Conservation (phyloP, 2,329 filamentous ascomycete genomes). For the Penicillium sp. region DNA sequence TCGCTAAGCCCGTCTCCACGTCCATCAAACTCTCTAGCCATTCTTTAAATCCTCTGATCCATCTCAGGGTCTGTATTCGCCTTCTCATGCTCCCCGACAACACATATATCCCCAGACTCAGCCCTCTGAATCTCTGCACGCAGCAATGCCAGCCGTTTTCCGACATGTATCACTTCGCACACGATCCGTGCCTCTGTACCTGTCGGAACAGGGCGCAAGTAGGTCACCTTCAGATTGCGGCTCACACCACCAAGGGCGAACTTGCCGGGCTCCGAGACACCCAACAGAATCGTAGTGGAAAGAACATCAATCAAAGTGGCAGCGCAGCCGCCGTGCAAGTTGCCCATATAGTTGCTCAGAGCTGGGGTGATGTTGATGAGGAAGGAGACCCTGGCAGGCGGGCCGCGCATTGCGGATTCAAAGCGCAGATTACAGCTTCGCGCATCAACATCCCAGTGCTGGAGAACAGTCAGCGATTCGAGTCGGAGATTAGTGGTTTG, state of each 20-base stretch:
- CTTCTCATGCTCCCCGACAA: conserved; percentile 64
- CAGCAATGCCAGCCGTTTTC: conserved; percentile 54
- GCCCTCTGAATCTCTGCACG: conserved; percentile 55
- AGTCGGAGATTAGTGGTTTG: not conserved
- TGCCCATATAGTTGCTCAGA: conserved; percentile 86
- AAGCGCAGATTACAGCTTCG: conserved; percentile 34
- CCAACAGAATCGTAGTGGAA: conserved; percentile 59
- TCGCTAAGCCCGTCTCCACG: not conserved
- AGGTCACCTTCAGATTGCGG: conserved; percentile 65
- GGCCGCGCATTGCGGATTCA: conserved; percentile 37
- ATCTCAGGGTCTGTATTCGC: conserved; percentile 56
- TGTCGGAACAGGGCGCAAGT: conserved; percentile 59
- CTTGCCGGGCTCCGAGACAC: conserved; percentile 58
- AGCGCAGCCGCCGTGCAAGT: conserved; percentile 79
- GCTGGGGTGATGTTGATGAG: conserved; percentile 69
- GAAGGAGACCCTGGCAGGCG: conserved; percentile 35
- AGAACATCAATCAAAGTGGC: conserved; percentile 67
- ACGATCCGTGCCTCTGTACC: conserved; percentile 55
- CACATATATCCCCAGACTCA: conserved; percentile 54
- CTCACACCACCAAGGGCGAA: conserved; percentile 64
- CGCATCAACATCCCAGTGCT: conserved; percentile 34
- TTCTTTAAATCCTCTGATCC: conserved; percentile 24
- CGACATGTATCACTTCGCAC: conserved; percentile 58
- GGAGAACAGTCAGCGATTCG: not conserved
- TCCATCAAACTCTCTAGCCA: not conserved